Evolutionary conservation across 2,329 filamentous ascomycete species (phyloP).

Genomic region (Xylaria hypoxylon): DNA sequence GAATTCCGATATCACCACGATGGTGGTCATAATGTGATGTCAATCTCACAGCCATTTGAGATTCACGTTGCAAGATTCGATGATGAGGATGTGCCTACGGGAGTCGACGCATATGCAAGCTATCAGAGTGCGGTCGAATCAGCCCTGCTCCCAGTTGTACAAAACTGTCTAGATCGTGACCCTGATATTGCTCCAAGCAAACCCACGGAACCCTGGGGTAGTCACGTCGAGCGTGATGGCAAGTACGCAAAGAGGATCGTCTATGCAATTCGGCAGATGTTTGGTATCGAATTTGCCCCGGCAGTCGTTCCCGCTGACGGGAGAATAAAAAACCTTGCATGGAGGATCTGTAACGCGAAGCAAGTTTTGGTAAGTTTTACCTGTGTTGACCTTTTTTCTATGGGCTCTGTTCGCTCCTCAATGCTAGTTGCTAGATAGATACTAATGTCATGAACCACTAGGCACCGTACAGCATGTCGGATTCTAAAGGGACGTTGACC

Average conservation of each 20-base stretch:
- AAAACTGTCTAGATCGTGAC: constrained; percentile 93
- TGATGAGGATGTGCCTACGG: constrained; percentile 69
- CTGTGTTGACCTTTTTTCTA: neutral
- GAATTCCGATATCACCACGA: constrained; percentile 98
- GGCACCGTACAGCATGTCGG: constrained; percentile 79
- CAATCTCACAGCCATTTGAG: constrained; percentile 93
- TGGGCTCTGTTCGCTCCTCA: neutral
- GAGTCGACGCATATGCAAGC: constrained; percentile 67
- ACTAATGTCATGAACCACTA: constrained; percentile 50
- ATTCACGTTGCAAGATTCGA: constrained; percentile 85
- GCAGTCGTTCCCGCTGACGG: constrained; percentile 94
- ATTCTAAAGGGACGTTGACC: constrained; percentile 71
- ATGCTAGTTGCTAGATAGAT: constrained; percentile 18
- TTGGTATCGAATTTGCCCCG: constrained; percentile 94
- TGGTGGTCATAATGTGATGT: constrained; percentile 92
- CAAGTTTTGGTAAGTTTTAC: constrained; percentile 80
- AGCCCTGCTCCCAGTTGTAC: constrained; percentile 82
- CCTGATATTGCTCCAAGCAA: constrained; percentile 88
- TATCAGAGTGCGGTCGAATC: constrained; percentile 79
- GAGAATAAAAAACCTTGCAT: constrained; percentile 88
- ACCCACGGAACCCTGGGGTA: constrained; percentile 84
- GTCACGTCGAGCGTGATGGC: constrained; percentile 83
- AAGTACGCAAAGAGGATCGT: constrained; percentile 93
- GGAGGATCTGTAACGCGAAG: constrained; percentile 96
- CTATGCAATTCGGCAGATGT: constrained; percentile 95